Conservation (phyloP, 73 alveolate species). For the Paramecium octaurelia region DNA sequence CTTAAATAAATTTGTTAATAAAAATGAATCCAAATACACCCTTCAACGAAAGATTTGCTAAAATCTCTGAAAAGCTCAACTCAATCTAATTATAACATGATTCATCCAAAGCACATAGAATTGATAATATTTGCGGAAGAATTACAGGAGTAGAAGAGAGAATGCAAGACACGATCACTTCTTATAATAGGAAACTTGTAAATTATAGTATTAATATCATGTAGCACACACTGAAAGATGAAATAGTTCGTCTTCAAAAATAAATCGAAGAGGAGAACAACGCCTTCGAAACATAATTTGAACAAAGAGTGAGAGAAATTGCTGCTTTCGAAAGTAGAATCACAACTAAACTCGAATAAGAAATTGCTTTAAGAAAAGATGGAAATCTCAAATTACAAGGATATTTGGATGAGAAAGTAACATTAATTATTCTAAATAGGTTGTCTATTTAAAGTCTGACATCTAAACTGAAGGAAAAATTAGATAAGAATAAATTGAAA, state of each 20-base stretch:
- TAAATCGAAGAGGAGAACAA: conserved; percentile 57
- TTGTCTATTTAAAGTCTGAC: conserved; percentile 55
- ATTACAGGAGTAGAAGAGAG: conserved; percentile 57
- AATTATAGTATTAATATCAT: neutral
- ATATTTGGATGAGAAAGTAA: conserved; percentile 58
- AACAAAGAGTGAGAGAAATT: conserved; percentile 58
- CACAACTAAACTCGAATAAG: conserved; percentile 58
- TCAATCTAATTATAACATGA: conserved; percentile 52
- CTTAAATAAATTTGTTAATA: conserved; percentile 48
- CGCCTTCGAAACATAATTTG: conserved; percentile 52
- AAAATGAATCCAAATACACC: conserved; percentile 60
- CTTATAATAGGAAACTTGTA: conserved; percentile 32
- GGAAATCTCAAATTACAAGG: conserved; percentile 48
- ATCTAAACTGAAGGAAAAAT: conserved; percentile 60
- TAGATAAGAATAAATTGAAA: conserved; percentile 55
- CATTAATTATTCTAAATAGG: neutral
- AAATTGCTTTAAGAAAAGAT: conserved; percentile 58
- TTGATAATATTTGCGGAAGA: conserved; percentile 50
- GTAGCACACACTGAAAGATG: conserved; percentile 57
- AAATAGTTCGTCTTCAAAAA: conserved; percentile 54
- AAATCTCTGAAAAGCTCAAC: conserved; percentile 60
- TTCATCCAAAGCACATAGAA: conserved; percentile 62
- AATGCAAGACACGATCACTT: conserved; percentile 49
- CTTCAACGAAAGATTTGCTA: conserved; percentile 59
- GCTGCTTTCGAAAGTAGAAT: conserved; percentile 60